Evolutionary conservation across 257 asterid genomes (phyloP), one percentile per base, ranked within the genome.

Genomic region (Leptodermis oblonga): DNA sequence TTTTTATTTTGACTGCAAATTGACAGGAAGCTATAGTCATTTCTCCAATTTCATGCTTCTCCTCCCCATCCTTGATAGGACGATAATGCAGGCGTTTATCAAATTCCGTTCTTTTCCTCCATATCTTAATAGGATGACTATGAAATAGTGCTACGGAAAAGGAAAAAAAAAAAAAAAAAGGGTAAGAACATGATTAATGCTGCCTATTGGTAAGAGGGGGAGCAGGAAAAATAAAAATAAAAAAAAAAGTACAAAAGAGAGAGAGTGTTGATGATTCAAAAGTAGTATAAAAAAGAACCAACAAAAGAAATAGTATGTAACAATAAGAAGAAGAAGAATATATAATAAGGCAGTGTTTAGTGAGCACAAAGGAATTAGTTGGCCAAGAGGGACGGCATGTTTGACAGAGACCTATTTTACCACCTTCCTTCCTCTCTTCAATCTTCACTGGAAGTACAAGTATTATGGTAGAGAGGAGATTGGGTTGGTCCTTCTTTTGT

Each of bases 341-440:
- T 36, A 36, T 61, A 4, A 62, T 9, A 62, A 62, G 18, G 51
- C 67, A 62, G 66, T 5, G 7, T 31, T 58, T 4, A 31, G 42
- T 59, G 31, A 59, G 42, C 65, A 30, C 65, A 42, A 18, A 28
- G 67, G 58, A 74, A 30, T 60, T 71, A 49, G 75, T 62, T 67
- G 66, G 69, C 25, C 54, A 60, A 25, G 66, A 69, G 58, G 69
- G 77, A 74, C 65, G 69, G 79, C 65, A 70, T 43, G 68, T 48
- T 76, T 72, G 78, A 82, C 72, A 30, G 84, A 63, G 72, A 76
- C 78, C 67, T 51, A 63, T 79, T 78, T 78, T 74, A 80, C 74
- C 74, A 25, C 54, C 52, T 48, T 41, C 70, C 65, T n/a, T n/a
- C n/a, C n/a, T n/a, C n/a, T n/a, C n/a, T n/a, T n/a, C n/a, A n/a